These are phyloP conservation scores for Pseudozyma thailandica DNA, from an alignment of 1,284 basidiomycete genomes.

Conservation along the genomic window DNA sequence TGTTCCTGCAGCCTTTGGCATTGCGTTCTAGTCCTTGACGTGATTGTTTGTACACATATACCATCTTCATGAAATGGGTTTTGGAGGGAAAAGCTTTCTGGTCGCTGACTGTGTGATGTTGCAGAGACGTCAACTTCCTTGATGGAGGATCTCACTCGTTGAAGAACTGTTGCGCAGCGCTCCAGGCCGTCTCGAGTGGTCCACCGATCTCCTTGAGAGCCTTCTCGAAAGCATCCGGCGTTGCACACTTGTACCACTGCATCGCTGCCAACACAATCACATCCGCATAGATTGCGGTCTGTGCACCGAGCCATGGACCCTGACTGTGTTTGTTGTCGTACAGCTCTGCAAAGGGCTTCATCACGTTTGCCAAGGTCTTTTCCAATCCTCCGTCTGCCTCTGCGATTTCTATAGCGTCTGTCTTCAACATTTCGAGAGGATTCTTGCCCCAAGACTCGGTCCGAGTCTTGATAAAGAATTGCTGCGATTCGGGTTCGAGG, in stretches of 20 bases:
- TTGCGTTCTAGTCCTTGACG: too few species aligned
- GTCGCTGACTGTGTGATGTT: too few species aligned
- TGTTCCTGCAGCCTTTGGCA: too few species aligned
- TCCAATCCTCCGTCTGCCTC: constrained; percentile 14
- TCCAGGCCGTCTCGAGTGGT: constrained; percentile 16
- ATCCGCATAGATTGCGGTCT: constrained; percentile 27
- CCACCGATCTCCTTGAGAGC: constrained; percentile 20
- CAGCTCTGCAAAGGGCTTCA: constrained; percentile 23
- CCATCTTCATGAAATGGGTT: too few species aligned
- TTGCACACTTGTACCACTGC: constrained; percentile 40
- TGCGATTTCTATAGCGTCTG: constrained; percentile 15
- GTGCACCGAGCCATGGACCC: constrained; percentile 22
- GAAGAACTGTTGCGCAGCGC: constrained; percentile 13
- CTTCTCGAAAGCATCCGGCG: constrained; percentile 7
- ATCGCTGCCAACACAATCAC: constrained; percentile 20
- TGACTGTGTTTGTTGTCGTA: constrained; percentile 11
- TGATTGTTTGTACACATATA: too few species aligned
- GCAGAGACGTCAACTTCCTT: too few species aligned
- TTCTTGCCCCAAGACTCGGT: constrained; percentile 19
- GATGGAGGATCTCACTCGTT: constrained; percentile 6
- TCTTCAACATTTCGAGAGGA: constrained; percentile 17
- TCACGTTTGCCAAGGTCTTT: constrained; percentile 10
- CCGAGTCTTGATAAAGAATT: constrained; percentile 17
- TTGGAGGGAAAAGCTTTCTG: not conserved
- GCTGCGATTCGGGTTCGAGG: constrained; percentile 24